Base-by-base conservation (phyloP, 2,329 filamentous ascomycete species). In the Phialophora expanda region DNA sequence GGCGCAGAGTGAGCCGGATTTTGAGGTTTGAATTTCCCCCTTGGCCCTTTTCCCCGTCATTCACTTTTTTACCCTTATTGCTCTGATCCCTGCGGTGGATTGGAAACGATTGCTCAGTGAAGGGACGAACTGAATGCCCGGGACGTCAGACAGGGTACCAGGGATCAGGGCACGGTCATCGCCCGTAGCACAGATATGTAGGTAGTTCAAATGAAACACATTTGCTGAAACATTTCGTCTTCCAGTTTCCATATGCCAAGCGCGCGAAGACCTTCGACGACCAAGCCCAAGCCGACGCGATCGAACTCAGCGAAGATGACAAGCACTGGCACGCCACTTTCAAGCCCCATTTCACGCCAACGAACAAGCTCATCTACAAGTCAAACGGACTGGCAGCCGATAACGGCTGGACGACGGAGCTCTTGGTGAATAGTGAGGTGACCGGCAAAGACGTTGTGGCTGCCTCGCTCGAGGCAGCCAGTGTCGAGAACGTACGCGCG, bases 211-310 rank as follows among this genome's bases (percentile, higher is more conserved):
- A 76, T 71, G 60, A 73, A 76, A 62, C 71, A 70, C 74, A 74
- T 74, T 74, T 76, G 76, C 74, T 79, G 75, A 80, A 78, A 66
- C 74, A 71, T 69, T 72, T 71, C 71, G 78, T 46, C 55, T 56
- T 69, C 74, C 87, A 96, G 92, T 96, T 90, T 87, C 92, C 92
- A 60, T 95, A 95, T 81, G 86, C 91, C 77, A 91, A 92, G 81
- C 87, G 88, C 79, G 82, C 88, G 69, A 92, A 93, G 75, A 87
- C 86, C 46, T 85, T 87, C 86, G 62, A 69, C 51, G 85, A 90
- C 73, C 58, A 61, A 54, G 32, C 50, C 8, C 50, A 41, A 50
- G 82, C 85, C 71, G 82, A 61, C n/a, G 79, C 64, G 79, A 89
- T 54, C 14, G 50, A 63, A 83, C 48, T 93, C 82, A 83, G 84